phyloP scores from a whole-genome alignment of 148 eudicot genomes.

The Mesembryanthemum crystallinum region DNA sequence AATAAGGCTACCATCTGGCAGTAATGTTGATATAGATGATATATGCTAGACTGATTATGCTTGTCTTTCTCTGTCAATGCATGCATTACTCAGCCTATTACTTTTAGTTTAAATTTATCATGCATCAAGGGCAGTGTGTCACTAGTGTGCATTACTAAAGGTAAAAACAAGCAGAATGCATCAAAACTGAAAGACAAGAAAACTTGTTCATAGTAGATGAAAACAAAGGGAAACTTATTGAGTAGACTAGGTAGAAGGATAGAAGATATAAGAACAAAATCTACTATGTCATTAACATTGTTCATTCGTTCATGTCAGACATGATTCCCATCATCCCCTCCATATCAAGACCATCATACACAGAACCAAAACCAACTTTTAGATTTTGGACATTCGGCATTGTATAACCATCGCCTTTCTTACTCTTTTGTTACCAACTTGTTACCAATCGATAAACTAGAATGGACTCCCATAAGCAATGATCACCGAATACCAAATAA shows the following conservation, averaged over 20 bases:
- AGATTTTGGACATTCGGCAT: no score
- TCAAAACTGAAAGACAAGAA: neutral
- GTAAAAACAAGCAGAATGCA: neutral
- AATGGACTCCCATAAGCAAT: neutral
- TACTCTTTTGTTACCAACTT: neutral
- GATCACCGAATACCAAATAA: neutral
- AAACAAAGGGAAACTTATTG: neutral
- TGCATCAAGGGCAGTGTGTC: neutral
- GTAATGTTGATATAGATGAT: neutral
- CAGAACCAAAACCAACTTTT: neutral
- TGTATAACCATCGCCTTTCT: neutral
- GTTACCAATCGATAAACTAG: neutral
- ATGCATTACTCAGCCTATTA: neutral
- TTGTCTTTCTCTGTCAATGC: neutral
- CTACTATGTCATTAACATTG: neutral
- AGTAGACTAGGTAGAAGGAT: neutral
- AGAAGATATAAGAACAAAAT: neutral
- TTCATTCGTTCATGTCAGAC: neutral
- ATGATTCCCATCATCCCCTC: neutral
- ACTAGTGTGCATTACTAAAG: neutral
- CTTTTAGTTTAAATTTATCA: neutral
- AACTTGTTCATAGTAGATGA: neutral
- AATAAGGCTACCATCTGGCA: neutral
- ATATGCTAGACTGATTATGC: neutral
- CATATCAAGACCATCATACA: neutral